These are phyloP conservation scores for Rutidosis leptorrhynchoides DNA, from an alignment of 129 eudicot species.

Conservation along the genomic window DNA sequence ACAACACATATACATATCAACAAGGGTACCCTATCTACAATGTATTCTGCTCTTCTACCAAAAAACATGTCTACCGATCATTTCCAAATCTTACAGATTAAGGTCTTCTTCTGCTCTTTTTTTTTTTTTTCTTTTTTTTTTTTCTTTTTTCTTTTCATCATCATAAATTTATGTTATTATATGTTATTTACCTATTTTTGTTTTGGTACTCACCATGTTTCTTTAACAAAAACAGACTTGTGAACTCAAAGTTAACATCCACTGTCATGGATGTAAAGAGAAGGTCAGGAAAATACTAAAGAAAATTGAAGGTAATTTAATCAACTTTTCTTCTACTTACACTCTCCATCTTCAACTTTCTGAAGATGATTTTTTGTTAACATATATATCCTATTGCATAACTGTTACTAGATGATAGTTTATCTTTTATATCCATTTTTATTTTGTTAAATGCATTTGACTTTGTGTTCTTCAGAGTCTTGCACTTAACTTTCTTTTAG, in stretches of 20 bases:
- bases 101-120: constrained; percentile 35
- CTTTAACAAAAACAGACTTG: constrained; percentile 38
- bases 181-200: not conserved
- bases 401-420: too few relatives aligned
- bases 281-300: constrained; percentile 69
- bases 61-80: constrained; percentile 36
- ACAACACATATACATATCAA: not conserved
- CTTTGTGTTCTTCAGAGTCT: not conserved
- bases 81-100: constrained; percentile 32
- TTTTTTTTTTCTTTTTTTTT: too few relatives aligned
- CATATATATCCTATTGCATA: too few relatives aligned
- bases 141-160: constrained; percentile 1
- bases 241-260: constrained; percentile 59
- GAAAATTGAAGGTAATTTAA: constrained; percentile 55
- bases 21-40: too few relatives aligned
- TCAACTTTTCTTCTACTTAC: not conserved
- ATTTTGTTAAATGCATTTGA: too few relatives aligned
- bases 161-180: not conserved
- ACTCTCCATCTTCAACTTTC: too few relatives aligned
- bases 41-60: not conserved
- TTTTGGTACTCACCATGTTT: not conserved
- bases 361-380: too few relatives aligned
- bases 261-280: constrained; percentile 63
- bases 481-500: constrained; percentile 9
- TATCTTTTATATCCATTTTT: too few relatives aligned